A percentile compares a stretch with the other conserved stretches of the same genome.
Evolutionary conservation across 495 filamentous ascomycete species (phyloP).

Genomic region (Thermothielavioides terrestris): DNA sequence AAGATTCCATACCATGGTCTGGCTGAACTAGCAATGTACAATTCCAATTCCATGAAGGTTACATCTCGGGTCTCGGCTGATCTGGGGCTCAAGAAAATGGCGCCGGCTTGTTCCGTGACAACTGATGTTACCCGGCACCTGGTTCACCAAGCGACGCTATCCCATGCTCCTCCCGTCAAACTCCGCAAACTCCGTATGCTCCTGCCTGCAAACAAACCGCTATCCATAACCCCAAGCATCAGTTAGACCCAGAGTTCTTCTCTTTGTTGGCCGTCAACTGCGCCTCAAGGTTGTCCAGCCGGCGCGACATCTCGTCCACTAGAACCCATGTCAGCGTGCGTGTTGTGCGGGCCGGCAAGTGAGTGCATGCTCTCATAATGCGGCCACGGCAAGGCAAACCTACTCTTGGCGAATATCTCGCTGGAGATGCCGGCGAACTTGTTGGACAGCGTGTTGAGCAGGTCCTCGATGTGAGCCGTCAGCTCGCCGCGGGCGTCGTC

Average conservation of each 20-base stretch:
- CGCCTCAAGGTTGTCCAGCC: conserved; percentile 79
- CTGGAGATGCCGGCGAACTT: conserved; percentile 76
- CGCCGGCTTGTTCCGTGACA: too few species aligned
- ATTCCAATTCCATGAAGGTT: neutral
- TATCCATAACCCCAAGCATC: neutral
- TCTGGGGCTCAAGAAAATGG: too few species aligned
- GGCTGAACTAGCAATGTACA: neutral
- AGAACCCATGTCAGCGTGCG: too few species aligned
- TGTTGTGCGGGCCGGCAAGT: neutral
- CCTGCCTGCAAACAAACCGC: neutral
- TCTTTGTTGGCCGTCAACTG: conserved; percentile 50
- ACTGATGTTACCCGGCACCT: too few species aligned
- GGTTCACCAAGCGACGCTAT: too few species aligned
- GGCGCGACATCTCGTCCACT: conserved; percentile 95
- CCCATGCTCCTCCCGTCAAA: too few species aligned
- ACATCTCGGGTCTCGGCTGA: neutral
- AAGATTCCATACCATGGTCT: too few species aligned
- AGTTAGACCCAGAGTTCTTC: conserved; percentile 19
- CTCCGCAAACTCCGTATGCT: neutral
- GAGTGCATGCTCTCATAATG: too few species aligned
- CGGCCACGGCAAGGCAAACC: conserved; percentile 22
- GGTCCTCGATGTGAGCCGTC: conserved; percentile 69
- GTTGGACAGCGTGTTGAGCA: conserved; percentile 70
- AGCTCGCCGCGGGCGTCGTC: conserved; percentile 51
- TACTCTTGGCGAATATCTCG: conserved; percentile 85